Evolutionary conservation across 192 early-diverging fungal genomes (phyloP), one percentile per base, ranked within the genome.

Genomic region (Funneliformis geosporum): DNA sequence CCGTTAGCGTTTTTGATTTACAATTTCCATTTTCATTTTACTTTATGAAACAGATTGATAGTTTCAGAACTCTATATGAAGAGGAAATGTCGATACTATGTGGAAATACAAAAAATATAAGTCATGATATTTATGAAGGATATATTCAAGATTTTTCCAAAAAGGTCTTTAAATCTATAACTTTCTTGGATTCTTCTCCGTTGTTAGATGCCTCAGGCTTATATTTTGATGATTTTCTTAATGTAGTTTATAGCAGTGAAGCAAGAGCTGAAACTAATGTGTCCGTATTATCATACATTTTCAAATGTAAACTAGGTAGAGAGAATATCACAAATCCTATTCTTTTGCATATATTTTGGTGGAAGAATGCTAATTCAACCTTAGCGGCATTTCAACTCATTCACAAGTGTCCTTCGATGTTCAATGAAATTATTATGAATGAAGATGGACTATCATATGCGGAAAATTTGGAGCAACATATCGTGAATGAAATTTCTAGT

Each of bases 171-270:
- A 14, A 40, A 1, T 27, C 50, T 11, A 11, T 75, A 18, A 60
- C 72, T 60, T 5, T 60, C 28, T 40, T 80, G 16, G 42, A 60
- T n/a, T 43, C 61, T 8, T 44, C 72, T 42, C 70, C 69, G 23
- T 25, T 80, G 5, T 16, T 42, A 25, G 23, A 21, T 8, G 59
- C 60, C 40, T 39, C 67, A n/a, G 40, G 60, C 8, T 73, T 80
- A 61, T 80, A 80, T 25, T 73, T 80, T 60, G 42, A 60, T 33
- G 79, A 80, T 60, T 80, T 70, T 27, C 6, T 80, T 9, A 27
- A 28, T 10, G 39, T 80, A 0, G 73, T 80, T 2, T 44, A 18
- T 64, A 18, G 8, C 23, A 42, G 46, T 68, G 38, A 39, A 12
- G 69, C 59, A 5, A 12, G 33, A 28, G 33, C 23, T 27, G 25